Evolutionary conservation across 345 rosid species (phyloP).

Genomic region (Anastatica hierochuntica): DNA sequence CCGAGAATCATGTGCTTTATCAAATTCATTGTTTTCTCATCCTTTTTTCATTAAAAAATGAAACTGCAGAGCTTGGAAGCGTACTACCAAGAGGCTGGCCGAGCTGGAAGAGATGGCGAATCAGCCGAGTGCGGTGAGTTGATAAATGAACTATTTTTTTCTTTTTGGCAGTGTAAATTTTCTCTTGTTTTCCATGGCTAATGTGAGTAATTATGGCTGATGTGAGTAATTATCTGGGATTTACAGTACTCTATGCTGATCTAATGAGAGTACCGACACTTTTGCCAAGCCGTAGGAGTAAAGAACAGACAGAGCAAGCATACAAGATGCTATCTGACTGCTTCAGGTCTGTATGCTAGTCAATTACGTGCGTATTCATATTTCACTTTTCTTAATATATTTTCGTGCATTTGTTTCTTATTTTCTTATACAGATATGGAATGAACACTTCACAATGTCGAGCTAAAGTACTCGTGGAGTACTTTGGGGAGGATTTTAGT

Average conservation of each 20-base stretch:
- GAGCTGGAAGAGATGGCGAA: constrained; percentile 94
- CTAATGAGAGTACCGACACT: constrained; percentile 61
- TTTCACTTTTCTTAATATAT: not conserved
- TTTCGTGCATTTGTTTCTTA: not conserved
- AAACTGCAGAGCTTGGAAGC: constrained; percentile 75
- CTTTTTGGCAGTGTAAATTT: not conserved
- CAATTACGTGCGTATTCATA: not conserved
- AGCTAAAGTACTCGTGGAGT: constrained; percentile 63
- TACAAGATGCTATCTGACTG: constrained; percentile 74
- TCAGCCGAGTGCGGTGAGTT: constrained; percentile 72
- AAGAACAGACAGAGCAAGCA: constrained; percentile 58
- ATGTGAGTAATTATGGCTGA: not conserved
- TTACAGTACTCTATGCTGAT: constrained; percentile 66
- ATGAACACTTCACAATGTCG: constrained; percentile 81
- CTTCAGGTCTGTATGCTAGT: constrained; percentile 41
- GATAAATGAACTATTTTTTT: not conserved
- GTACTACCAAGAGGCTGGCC: constrained; percentile 97
- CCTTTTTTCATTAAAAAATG: not conserved
- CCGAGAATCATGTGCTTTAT: not conserved
- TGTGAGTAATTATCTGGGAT: too few species aligned
- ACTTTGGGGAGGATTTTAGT: constrained; percentile 71
- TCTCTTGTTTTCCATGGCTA: not conserved
- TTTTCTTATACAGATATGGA: constrained; percentile 53
- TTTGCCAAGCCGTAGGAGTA: constrained; percentile 62
- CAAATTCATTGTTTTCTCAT: not conserved